These are phyloP conservation scores for Zanthoxylum bungeanum DNA, from an alignment of 345 rosid genomes.

Conservation along the genomic window DNA sequence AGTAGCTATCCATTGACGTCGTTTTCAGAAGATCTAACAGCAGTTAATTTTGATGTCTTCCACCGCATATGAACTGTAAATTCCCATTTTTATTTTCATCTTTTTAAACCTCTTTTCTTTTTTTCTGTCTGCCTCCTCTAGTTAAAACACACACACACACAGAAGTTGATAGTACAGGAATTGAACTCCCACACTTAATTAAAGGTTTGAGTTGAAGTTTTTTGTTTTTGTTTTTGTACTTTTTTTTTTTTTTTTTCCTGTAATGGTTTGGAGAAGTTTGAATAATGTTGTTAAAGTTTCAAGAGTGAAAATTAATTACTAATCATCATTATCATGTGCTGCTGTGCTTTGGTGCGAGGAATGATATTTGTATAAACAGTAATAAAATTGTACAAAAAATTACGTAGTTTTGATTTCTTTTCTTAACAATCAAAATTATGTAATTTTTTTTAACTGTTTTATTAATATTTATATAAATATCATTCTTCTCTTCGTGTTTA, in stretches of 20 bases:
- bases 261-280: conserved; percentile 25
- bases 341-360: conserved; percentile 21
- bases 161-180: conserved; percentile 36
- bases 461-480: too few relatives aligned
- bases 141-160: conserved; percentile 15
- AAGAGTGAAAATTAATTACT: conserved; percentile 23
- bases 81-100: conserved; percentile 23
- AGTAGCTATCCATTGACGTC: conserved; percentile 50
- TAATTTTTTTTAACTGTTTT: too few relatives aligned
- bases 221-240: neutral
- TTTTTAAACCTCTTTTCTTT: neutral
- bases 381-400: too few relatives aligned
- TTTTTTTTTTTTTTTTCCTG: neutral
- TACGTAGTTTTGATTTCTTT: too few relatives aligned
- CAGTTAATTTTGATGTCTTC: conserved; percentile 42
- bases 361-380: too few relatives aligned
- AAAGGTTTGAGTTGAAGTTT: conserved; percentile 19
- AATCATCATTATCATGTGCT: conserved; percentile 14
- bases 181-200: conserved; percentile 17
- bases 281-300: conserved; percentile 21
- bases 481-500: conserved; percentile 25
- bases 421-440: too few relatives aligned
- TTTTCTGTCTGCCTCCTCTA: neutral
- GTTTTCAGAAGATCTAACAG: conserved; percentile 54
- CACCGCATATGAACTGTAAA: conserved; percentile 46